Percentiles rank a stretch among this genome's conserved stretches.
Conservation (phyloP, 176 grass and related monocot species). For the Tillandsia leiboldiana region DNA sequence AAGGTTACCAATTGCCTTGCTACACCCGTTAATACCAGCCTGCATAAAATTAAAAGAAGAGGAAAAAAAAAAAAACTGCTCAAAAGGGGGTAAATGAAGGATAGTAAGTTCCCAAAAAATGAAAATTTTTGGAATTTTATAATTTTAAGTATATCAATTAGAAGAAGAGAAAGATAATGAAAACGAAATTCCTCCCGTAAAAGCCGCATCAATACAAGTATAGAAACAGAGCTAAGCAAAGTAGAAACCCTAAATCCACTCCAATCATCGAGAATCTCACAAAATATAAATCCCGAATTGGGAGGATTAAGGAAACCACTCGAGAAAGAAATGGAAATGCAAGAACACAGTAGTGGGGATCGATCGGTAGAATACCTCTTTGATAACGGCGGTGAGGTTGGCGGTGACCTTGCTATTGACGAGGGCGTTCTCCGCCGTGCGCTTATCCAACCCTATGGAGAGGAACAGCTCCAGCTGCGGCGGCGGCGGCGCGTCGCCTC, state of each 20-base stretch:
- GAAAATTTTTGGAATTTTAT: too few relatives aligned
- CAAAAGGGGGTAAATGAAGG: too few relatives aligned
- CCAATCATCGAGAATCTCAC: not conserved
- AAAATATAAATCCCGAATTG: not conserved
- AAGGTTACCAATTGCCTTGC: slow-evolving; percentile 75
- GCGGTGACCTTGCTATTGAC: slow-evolving; percentile 51
- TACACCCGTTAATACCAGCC: slow-evolving; percentile 52
- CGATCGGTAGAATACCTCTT: slow-evolving; percentile 19
- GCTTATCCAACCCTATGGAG: slow-evolving; percentile 40
- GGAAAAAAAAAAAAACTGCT: too few relatives aligned
- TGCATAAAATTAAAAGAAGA: slow-evolving; percentile 10
- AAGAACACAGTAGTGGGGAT: not conserved
- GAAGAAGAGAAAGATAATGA: too few relatives aligned
- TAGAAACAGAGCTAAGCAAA: too few relatives aligned
- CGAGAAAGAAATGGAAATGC: not conserved
- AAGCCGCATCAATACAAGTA: too few relatives aligned
- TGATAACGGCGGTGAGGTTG: slow-evolving; percentile 41
- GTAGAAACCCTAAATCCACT: not conserved
- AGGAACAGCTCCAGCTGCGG: slow-evolving; percentile 29
- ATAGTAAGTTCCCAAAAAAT: not conserved
- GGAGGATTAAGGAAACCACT: not conserved
- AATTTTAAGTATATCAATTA: too few relatives aligned
- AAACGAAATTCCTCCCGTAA: too few relatives aligned
- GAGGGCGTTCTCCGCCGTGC: slow-evolving; percentile 49
- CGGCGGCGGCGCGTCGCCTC: not conserved